phyloP scores from a whole-genome alignment of 2,329 filamentous ascomycete genomes.

The Lachnellula suecica region DNA sequence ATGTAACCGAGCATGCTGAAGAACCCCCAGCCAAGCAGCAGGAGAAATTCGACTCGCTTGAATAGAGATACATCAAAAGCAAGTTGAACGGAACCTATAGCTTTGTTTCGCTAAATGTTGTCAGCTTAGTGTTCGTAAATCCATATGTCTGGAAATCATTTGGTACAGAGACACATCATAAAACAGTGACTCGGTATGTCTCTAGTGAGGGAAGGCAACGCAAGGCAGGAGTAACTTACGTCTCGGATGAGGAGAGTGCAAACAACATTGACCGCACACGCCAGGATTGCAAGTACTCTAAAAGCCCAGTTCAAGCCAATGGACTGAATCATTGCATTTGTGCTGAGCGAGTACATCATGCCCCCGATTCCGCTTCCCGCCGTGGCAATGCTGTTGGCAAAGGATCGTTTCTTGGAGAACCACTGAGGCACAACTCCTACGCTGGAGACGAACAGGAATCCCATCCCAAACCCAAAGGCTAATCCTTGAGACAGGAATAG shows the following conservation, averaged over 20 bases:
- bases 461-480: slow-evolving; percentile 76
- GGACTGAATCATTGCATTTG: slow-evolving; percentile 53
- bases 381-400: slow-evolving; percentile 64
- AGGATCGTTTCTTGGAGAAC: slow-evolving; percentile 53
- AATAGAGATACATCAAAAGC: slow-evolving; percentile 67
- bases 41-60: slow-evolving; percentile 58
- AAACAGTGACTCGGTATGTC: not conserved
- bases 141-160: not conserved
- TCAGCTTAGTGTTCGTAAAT: not conserved
- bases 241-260: slow-evolving; percentile 67
- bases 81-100: slow-evolving; percentile 63
- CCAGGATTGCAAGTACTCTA: slow-evolving; percentile 52
- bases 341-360: slow-evolving; percentile 50
- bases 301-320: slow-evolving; percentile 57
- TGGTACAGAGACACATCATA: not conserved
- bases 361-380: slow-evolving; percentile 73
- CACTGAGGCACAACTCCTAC: slow-evolving; percentile 60
- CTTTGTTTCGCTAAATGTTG: slow-evolving; percentile 56
- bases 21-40: slow-evolving; percentile 67
- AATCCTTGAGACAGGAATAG: slow-evolving; percentile 74
- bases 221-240: slow-evolving; percentile 10
- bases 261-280: slow-evolving; percentile 61
- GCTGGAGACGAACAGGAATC: slow-evolving; percentile 70
- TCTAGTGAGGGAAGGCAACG: not conserved
- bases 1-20: slow-evolving; percentile 74